Conservation (phyloP, 148 eudicot species). For the Heliosperma pusillum region DNA sequence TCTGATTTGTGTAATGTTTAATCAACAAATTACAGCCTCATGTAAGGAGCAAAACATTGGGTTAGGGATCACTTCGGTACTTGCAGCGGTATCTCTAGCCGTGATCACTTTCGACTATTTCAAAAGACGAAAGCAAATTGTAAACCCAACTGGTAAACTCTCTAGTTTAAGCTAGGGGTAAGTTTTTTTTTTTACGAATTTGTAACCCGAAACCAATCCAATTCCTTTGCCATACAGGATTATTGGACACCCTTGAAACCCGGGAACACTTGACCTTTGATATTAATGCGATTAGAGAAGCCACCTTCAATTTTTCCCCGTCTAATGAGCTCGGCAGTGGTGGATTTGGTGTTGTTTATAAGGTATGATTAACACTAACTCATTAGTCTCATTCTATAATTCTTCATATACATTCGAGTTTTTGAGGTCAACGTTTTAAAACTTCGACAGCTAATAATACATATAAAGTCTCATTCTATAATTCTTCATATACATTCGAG, state of each 20-base stretch:
- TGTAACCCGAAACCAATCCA: not conserved
- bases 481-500: too few species aligned
- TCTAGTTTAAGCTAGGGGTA: not conserved
- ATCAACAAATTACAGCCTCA: not conserved
- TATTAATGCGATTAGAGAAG: conserved; percentile 8
- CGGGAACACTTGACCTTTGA: conserved; percentile 18
- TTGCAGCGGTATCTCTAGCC: not conserved
- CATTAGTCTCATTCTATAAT: not conserved
- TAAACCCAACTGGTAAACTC: not conserved
- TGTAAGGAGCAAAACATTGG: conserved; percentile 7
- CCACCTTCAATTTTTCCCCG: conserved; percentile 13
- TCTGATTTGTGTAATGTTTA: not conserved
- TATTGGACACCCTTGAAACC: conserved; percentile 19
- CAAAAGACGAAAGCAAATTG: conserved; percentile 5
- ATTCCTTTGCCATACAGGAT: conserved; percentile 4
- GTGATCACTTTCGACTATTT: not conserved
- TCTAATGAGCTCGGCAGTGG: conserved; percentile 20
- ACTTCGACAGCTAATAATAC: too few species aligned
- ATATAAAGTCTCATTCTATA: too few species aligned
- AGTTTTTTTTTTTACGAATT: not conserved
- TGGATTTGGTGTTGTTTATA: conserved; percentile 28
- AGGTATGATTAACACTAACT: conserved; percentile 2
- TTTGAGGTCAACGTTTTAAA: too few species aligned
- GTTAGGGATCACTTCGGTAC: not conserved
- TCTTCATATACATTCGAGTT: too few species aligned